Conservation (phyloP, 228 moss, liverwort and hornwort genomes). For the Sphagnum fallax region DNA sequence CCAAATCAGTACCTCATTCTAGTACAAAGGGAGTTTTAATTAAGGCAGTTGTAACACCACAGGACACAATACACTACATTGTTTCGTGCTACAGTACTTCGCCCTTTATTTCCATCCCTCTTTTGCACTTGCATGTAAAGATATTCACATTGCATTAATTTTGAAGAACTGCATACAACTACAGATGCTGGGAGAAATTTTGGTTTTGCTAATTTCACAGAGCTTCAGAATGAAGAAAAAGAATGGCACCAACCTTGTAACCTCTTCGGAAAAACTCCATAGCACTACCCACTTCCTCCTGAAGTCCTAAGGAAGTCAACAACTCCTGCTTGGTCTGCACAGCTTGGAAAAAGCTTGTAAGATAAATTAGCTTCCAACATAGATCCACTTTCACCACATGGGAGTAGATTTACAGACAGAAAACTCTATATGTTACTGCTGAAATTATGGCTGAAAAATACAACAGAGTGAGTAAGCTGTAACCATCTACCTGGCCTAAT, state of each 20-base stretch:
- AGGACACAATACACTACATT: too few relatives aligned
- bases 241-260: slow-evolving; percentile 39
- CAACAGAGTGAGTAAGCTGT: neutral
- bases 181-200: neutral
- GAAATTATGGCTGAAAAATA: too few relatives aligned
- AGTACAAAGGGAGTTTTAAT: neutral
- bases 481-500: slow-evolving; percentile 39
- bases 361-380: neutral
- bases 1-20: neutral
- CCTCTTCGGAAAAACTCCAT: slow-evolving; percentile 89
- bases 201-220: neutral
- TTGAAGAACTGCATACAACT: neutral
- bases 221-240: neutral
- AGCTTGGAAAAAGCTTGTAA: too few relatives aligned
- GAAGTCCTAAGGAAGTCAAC: slow-evolving; percentile 73
- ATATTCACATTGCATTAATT: neutral
- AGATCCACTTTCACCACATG: neutral
- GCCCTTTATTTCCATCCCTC: too few relatives aligned
- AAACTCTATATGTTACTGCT: neutral
- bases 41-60: too few relatives aligned
- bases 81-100: too few relatives aligned
- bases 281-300: slow-evolving; percentile 75
- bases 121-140: neutral
- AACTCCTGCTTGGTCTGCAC: slow-evolving; percentile 79
- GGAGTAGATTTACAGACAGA: neutral